These are phyloP conservation scores for Fraxinus albicans DNA, from an alignment of 305 asterid species.

Conservation along the genomic window DNA sequence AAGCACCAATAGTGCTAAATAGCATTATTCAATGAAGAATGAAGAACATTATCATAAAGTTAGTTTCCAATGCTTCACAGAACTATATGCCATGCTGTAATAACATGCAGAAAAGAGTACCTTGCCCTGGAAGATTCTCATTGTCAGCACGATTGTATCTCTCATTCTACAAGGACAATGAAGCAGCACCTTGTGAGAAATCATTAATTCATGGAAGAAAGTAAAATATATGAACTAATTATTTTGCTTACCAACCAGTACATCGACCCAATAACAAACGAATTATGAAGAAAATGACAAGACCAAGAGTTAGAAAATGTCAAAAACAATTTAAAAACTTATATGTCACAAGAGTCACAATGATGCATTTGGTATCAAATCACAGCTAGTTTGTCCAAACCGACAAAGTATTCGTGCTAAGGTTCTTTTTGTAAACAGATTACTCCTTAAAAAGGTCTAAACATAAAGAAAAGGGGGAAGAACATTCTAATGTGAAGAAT, in stretches of 20 bases:
- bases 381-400: not conserved
- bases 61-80: not conserved
- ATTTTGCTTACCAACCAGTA: not conserved
- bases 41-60: not conserved
- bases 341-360: not conserved
- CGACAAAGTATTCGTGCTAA: not conserved
- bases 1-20: not conserved
- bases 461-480: not conserved
- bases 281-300: not conserved
- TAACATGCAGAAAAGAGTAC: constrained; percentile 39
- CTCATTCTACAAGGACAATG: constrained; percentile 58
- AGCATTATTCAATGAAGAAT: not conserved
- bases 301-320: not conserved
- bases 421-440: not conserved
- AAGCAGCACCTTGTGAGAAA: constrained; percentile 24
- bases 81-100: not conserved
- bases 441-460: not conserved
- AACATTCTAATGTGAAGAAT: not conserved
- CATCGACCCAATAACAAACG: not conserved
- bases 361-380: not conserved
- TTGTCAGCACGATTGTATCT: constrained; percentile 75
- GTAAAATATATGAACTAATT: not conserved
- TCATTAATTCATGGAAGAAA: constrained; percentile 1
- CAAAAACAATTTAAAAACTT: not conserved
- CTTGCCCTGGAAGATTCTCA: constrained; percentile 89